phyloP scores from a whole-genome alignment of 2,329 filamentous ascomycete genomes.

The Botryotinia narcissicola region DNA sequence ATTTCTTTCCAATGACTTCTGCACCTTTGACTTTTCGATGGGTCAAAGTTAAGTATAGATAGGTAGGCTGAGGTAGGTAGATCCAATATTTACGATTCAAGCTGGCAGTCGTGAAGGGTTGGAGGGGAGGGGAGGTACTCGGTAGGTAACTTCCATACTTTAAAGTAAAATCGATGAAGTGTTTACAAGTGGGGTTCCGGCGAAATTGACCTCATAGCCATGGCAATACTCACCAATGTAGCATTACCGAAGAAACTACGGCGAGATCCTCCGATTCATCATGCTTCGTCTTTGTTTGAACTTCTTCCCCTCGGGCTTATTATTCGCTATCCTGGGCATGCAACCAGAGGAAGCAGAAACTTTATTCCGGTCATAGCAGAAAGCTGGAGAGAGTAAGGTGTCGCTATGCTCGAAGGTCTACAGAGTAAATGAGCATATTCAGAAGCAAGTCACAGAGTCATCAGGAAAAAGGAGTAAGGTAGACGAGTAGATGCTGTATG shows the following conservation, averaged over 20 bases:
- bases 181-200: constrained; percentile 16
- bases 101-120: background rate
- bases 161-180: background rate
- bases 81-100: background rate
- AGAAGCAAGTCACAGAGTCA: background rate
- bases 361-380: constrained; percentile 11
- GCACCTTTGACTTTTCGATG: background rate
- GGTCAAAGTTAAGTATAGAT: background rate
- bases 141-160: background rate
- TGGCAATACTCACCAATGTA: background rate
- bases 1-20: background rate
- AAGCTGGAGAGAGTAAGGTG: background rate
- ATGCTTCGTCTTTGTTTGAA: constrained; percentile 1
- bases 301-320: background rate
- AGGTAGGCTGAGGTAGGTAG: background rate
- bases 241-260: constrained; percentile 18
- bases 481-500: background rate
- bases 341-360: constrained; percentile 10
- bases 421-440: background rate
- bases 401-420: background rate
- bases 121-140: too few relatives aligned
- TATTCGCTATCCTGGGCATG: background rate
- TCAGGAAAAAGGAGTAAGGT: background rate
- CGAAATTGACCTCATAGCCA: constrained; percentile 14
- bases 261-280: constrained; percentile 16